phyloP scores from a whole-genome alignment of 345 rosid species.

The Erodium maritimum region DNA sequence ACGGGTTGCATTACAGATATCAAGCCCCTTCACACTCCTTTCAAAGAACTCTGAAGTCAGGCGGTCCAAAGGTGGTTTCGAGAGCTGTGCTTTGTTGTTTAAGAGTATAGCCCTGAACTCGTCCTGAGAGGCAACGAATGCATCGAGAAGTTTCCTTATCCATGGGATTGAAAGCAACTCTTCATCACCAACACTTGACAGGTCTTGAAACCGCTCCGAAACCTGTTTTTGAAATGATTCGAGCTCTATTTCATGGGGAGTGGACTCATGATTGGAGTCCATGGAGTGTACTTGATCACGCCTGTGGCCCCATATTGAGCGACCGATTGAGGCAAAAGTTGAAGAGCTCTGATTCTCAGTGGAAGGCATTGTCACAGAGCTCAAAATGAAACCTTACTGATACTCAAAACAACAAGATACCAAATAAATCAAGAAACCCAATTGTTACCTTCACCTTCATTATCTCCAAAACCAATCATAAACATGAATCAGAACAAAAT shows the following conservation, averaged over 20 bases:
- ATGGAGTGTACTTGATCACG: conserved; percentile 15
- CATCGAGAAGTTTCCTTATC: conserved; percentile 24
- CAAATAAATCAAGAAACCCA: background rate
- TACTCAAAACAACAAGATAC: background rate
- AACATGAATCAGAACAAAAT: too few relatives aligned
- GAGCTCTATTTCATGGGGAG: conserved; percentile 11
- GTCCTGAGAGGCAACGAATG: conserved; percentile 21
- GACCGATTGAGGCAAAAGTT: conserved; percentile 11
- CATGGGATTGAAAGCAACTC: conserved; percentile 26
- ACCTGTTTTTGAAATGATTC: conserved; percentile 24
- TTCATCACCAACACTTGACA: conserved; percentile 11
- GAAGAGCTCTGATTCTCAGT: conserved; percentile 12
- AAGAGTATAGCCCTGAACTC: conserved; percentile 20
- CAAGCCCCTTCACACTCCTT: conserved; percentile 30
- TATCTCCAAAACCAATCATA: background rate
- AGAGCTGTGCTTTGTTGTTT: conserved; percentile 12
- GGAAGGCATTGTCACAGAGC: conserved; percentile 9
- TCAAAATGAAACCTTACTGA: background rate
- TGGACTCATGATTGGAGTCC: conserved; percentile 9
- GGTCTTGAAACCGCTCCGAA: conserved; percentile 14
- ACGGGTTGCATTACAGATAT: conserved; percentile 28
- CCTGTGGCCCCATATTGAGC: conserved; percentile 17
- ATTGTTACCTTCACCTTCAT: background rate
- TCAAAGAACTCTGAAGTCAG: conserved; percentile 25
- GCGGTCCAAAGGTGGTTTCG: conserved; percentile 17